These are phyloP conservation scores for Salix arbutifolia DNA, from an alignment of 345 rosid species.

Conservation along the genomic window DNA sequence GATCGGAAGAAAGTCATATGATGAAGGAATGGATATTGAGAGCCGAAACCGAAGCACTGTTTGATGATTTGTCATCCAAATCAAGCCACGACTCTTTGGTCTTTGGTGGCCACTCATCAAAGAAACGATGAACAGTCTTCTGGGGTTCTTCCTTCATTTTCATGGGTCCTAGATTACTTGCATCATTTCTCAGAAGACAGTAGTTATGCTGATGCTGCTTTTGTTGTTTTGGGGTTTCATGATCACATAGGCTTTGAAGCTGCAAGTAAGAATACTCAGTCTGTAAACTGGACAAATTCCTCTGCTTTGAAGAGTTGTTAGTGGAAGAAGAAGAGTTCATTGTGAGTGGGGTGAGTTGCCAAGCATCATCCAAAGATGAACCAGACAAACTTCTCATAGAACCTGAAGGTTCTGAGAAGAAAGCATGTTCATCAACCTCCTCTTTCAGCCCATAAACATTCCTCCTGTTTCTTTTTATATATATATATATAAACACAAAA, in stretches of 20 bases:
- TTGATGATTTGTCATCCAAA: constrained; percentile 58
- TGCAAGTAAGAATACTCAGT: constrained; percentile 54
- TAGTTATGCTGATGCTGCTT: constrained; percentile 33
- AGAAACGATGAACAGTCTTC: constrained; percentile 74
- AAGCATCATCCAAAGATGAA: constrained; percentile 61
- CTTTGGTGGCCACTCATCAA: constrained; percentile 83
- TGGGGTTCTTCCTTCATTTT: constrained; percentile 45
- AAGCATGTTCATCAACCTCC: constrained; percentile 56
- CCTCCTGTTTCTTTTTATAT: constrained; percentile 44
- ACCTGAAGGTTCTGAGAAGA: constrained; percentile 67
- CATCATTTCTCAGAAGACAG: constrained; percentile 36
- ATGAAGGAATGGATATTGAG: constrained; percentile 66
- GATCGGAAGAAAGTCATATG: constrained; percentile 48
- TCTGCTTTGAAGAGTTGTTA: constrained; percentile 34
- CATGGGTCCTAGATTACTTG: constrained; percentile 30
- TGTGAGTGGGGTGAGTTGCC: constrained; percentile 59
- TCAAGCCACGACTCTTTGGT: constrained; percentile 54
- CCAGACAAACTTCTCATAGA: constrained; percentile 52
- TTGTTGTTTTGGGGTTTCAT: constrained; percentile 23
- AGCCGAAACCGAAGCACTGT: constrained; percentile 43
- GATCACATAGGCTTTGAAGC: constrained; percentile 43
- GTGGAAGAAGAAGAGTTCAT: constrained; percentile 44
- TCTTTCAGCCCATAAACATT: constrained; percentile 53
- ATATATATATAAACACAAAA: constrained; percentile 1
- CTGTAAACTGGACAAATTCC: constrained; percentile 32